Evolutionary conservation across 179 eudicot species (phyloP).

Genomic region (Vitellaria paradoxa): DNA sequence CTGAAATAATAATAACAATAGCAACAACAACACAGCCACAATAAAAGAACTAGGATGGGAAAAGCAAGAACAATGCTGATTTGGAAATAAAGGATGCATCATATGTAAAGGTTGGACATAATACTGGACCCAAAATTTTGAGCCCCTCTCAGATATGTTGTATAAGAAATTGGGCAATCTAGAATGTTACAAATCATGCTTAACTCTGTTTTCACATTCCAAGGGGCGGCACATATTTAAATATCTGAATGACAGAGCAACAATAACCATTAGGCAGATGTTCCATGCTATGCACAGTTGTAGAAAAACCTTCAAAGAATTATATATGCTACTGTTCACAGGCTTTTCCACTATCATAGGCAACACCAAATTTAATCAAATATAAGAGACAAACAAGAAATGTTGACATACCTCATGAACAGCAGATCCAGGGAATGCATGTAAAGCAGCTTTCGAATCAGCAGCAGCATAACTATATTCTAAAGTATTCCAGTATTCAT

Average conservation of each 20-base stretch:
- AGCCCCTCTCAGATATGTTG: not conserved
- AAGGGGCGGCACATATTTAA: slow-evolving; percentile 3
- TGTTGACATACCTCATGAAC: slow-evolving; percentile 66
- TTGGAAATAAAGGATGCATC: not conserved
- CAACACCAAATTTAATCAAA: slow-evolving; percentile 10
- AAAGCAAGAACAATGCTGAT: not conserved
- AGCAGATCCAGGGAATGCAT: slow-evolving; percentile 89
- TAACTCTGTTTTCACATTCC: not conserved
- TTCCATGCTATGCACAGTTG: not conserved
- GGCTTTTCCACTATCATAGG: not conserved
- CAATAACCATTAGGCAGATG: not conserved
- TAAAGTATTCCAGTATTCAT: slow-evolving; percentile 92
- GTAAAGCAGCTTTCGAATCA: slow-evolving; percentile 74
- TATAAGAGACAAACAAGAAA: not conserved
- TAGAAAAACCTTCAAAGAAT: not conserved
- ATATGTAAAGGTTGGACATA: not conserved
- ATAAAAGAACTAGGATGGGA: not conserved
- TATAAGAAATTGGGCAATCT: not conserved
- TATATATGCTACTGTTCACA: not conserved
- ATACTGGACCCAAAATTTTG: not conserved
- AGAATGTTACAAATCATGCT: not conserved
- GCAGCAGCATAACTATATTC: slow-evolving; percentile 95
- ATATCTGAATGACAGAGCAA: not conserved
- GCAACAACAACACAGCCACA: not conserved
- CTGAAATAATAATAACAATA: not conserved